Evolutionary conservation across 306 rosid genomes (phyloP).

Genomic region (Oemleria cerasiformis): DNA sequence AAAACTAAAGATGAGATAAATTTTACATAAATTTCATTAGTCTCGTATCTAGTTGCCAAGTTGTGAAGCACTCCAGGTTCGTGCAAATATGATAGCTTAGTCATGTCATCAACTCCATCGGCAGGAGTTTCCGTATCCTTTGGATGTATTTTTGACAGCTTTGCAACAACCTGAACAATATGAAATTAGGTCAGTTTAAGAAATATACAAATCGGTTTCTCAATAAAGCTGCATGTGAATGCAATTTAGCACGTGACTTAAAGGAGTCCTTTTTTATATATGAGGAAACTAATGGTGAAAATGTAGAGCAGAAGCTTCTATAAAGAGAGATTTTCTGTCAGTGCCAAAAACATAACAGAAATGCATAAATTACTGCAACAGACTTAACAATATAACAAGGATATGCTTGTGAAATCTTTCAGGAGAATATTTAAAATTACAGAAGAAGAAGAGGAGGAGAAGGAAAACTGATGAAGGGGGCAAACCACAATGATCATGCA

Average conservation of each 20-base stretch:
- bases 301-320: background rate
- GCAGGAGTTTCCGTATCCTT: slow-evolving; percentile 61
- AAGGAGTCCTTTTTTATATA: background rate
- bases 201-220: background rate
- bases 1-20: slow-evolving; percentile 28
- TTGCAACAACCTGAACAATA: slow-evolving; percentile 57
- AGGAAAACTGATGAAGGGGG: background rate
- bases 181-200: slow-evolving; percentile 6
- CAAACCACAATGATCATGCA: background rate
- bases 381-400: background rate
- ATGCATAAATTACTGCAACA: background rate
- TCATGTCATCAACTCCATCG: slow-evolving; percentile 87
- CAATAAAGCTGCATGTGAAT: background rate
- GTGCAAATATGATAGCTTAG: slow-evolving; percentile 79
- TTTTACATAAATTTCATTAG: slow-evolving; percentile 85
- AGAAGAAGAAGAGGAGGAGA: background rate
- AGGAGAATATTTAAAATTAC: background rate
- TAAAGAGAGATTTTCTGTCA: background rate
- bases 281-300: background rate
- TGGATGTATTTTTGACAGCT: slow-evolving; percentile 62
- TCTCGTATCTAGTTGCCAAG: slow-evolving; percentile 62
- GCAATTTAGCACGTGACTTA: background rate
- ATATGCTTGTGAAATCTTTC: background rate
- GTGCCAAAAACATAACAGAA: background rate
- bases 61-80: slow-evolving; percentile 90